Base-by-base conservation (phyloP, 768 basidiomycete species). In the Rhodotorula sphaerocarpa region DNA sequence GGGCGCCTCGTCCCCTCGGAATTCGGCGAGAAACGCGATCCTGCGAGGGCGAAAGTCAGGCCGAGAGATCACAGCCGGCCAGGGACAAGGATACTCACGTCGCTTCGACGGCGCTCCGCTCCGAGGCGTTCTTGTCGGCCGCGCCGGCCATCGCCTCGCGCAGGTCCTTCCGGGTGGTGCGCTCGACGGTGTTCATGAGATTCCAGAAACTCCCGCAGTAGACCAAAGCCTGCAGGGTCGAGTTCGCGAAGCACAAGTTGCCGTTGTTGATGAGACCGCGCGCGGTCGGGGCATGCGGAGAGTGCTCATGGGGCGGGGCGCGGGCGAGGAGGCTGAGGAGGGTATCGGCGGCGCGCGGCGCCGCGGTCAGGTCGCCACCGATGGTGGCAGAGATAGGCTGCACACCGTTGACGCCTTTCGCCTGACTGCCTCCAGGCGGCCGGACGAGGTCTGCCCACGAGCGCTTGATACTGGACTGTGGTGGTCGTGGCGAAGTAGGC, bases 171-270 rank as follows among this genome's bases (percentile, higher is more conserved):
- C 76, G 66, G 58, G 85, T 72, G 36, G 82, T 74, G 70, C 79
- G 80, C 33, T 82, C 86, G 4, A 96, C 77, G 65, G 87, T 84
- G 27, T 76, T 77, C 72, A 99, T 86, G 41, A 96, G 75, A 50
- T 79, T 79, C 71, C 84, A 84, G 75, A 97, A 96, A 2, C 87
- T 88, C n/a, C 82, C 80, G 70, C 86, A 90, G 75, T 90, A 93
- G 1, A 92, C 82, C 33, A 99, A 79, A 3, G 87, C 83, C 77
- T 97, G 93, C 34, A 99, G 78, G 28, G 96, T 77, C 76, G 90
- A 84, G 71, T 96, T 99, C 33, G 91, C 91, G 73, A 96, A 99
- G 74, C 93, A 99, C 84, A 96, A 85, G 76, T 99, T 99, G 1
- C 93, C 92, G 4, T 83, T 86, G 75, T 99, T 99, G 69, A 97